Evolutionary conservation across 495 filamentous ascomycete genomes (phyloP).

Genomic region (Aspergillus conjunctus): DNA sequence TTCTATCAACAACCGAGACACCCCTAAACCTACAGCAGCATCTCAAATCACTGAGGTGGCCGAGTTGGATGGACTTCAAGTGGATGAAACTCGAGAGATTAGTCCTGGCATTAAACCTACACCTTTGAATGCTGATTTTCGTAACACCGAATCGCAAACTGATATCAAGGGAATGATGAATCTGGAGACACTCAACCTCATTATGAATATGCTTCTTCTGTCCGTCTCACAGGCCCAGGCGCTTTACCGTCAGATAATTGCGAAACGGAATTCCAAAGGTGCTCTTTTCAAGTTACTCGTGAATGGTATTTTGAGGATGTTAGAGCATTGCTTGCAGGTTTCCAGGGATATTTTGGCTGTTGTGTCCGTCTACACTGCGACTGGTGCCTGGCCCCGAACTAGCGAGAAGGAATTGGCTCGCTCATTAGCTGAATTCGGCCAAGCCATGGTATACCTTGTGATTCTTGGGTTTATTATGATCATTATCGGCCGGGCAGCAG

Average conservation of each 20-base stretch:
- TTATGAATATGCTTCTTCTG: conserved; percentile 39
- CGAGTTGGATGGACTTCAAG: conserved; percentile 47
- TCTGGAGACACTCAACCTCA: conserved; percentile 31
- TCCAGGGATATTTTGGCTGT: conserved; percentile 31
- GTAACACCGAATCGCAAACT: conserved; percentile 18
- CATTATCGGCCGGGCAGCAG: conserved; percentile 35
- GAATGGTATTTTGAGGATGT: conserved; percentile 38
- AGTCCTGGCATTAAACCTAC: conserved; percentile 30
- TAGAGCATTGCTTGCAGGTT: conserved; percentile 42
- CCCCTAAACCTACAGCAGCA: neutral
- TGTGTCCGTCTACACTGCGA: conserved; percentile 38
- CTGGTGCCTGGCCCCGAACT: conserved; percentile 38
- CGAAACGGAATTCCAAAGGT: conserved; percentile 28
- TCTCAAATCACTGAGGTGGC: conserved; percentile 36
- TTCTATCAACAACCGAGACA: neutral
- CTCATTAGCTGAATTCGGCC: conserved; percentile 38
- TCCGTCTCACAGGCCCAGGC: conserved; percentile 35
- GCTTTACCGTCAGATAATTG: conserved; percentile 27
- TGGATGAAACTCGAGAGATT: conserved; percentile 25
- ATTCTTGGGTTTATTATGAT: conserved; percentile 39
- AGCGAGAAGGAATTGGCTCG: conserved; percentile 35
- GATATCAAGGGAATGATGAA: conserved; percentile 21
- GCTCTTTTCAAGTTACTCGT: conserved; percentile 29
- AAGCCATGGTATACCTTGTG: conserved; percentile 41
- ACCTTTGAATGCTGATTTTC: conserved; percentile 24